A percentile compares a stretch with the other conserved stretches of the same genome.
phyloP scores from a whole-genome alignment of 2,329 filamentous ascomycete genomes.

The Fonsecaea erecta region DNA sequence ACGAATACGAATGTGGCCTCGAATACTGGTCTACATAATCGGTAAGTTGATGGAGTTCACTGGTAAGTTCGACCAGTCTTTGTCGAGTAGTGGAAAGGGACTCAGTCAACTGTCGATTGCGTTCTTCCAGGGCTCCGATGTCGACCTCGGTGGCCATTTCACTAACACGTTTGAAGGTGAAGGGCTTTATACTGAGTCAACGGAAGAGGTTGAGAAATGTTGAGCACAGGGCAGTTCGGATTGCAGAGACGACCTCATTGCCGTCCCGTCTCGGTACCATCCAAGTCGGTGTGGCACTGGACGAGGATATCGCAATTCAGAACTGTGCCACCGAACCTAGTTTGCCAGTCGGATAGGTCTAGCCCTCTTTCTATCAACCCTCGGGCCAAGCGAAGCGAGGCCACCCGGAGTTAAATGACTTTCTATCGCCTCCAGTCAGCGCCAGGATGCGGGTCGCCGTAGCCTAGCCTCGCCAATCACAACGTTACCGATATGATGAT shows the following conservation, averaged over 20 bases:
- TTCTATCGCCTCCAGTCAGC: background rate
- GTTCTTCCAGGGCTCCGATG: background rate
- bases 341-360: too few relatives aligned
- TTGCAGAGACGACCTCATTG: too few relatives aligned
- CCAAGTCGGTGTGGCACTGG: too few relatives aligned
- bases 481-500: background rate
- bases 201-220: background rate
- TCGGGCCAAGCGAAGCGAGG: too few relatives aligned
- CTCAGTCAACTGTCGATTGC: background rate
- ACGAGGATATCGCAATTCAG: too few relatives aligned
- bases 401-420: background rate
- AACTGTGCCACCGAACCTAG: too few relatives aligned
- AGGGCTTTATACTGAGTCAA: background rate
- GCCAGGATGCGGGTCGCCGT: background rate
- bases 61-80: background rate
- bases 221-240: too few relatives aligned
- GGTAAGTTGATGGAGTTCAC: background rate
- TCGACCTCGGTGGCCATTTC: background rate
- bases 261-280: too few relatives aligned
- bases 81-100: slow-evolving; percentile 3
- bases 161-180: too few relatives aligned
- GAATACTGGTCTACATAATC: background rate
- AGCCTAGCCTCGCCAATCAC: background rate
- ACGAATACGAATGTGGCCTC: background rate
- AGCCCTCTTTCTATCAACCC: too few relatives aligned